phyloP scores from a whole-genome alignment of 2,329 filamentous ascomycete species.

The Colletotrichum destructivum region DNA sequence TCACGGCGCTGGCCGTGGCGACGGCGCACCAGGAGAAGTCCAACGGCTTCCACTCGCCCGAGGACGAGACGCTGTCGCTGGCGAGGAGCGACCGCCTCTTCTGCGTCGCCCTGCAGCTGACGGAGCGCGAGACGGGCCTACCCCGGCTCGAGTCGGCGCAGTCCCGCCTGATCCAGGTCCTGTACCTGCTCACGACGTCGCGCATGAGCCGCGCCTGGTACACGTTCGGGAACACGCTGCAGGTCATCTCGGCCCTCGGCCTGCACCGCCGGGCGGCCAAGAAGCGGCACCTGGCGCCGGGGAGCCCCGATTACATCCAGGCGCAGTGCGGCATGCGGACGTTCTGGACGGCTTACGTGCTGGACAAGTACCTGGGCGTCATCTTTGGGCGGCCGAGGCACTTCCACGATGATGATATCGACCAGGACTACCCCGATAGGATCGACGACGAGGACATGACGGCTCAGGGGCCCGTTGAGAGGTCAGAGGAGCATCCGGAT shows the following conservation, averaged over 20 bases:
- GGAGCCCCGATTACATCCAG: conserved; percentile 58
- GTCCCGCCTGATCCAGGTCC: conserved; percentile 69
- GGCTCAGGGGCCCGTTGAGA: conserved; percentile 47
- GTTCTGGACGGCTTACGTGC: conserved; percentile 74
- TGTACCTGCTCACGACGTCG: conserved; percentile 72
- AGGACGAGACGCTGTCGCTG: conserved; percentile 47
- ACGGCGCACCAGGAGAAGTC: conserved; percentile 61
- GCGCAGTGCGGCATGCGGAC: conserved; percentile 69
- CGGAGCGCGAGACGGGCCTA: conserved; percentile 46
- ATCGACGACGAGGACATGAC: conserved; percentile 72
- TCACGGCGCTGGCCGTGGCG: conserved; percentile 64
- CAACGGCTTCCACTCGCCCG: conserved; percentile 44
- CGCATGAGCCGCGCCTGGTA: conserved; percentile 75
- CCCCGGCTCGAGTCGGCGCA: conserved; percentile 66
- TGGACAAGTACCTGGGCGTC: conserved; percentile 76
- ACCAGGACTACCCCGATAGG: conserved; percentile 69
- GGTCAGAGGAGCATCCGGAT: conserved; percentile 53
- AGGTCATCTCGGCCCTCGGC: conserved; percentile 64
- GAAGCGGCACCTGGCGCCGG: conserved; percentile 41
- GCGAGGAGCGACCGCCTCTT: conserved; percentile 59
- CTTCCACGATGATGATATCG: conserved; percentile 75
- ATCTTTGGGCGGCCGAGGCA: conserved; percentile 73
- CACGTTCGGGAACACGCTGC: conserved; percentile 70
- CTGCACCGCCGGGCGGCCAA: conserved; percentile 55
- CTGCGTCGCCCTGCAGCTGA: conserved; percentile 56